Percentiles rank a stretch among this genome's conserved stretches.
phyloP scores from a whole-genome alignment of 352 stramenopile species.

The Pythium guiyangense region DNA sequence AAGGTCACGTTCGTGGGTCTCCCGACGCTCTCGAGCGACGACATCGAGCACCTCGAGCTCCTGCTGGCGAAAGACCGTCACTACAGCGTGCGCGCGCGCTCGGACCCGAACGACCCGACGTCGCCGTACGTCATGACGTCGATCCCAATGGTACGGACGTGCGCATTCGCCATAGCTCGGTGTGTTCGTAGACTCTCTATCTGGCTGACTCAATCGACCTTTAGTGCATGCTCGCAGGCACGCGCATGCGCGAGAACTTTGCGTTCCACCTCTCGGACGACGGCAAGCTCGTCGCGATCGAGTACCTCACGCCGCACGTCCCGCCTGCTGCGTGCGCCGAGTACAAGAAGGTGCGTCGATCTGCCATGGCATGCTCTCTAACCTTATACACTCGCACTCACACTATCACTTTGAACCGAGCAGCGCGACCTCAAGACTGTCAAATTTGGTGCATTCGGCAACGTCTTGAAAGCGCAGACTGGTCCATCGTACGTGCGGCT shows the following conservation, averaged over 20 bases:
- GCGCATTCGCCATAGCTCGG: no score
- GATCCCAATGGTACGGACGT: slow-evolving; percentile 54
- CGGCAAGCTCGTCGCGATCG: slow-evolving; percentile 74
- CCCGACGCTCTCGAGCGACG: slow-evolving; percentile 33
- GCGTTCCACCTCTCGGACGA: slow-evolving; percentile 77
- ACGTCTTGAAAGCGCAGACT: slow-evolving; percentile 53
- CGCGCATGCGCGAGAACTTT: slow-evolving; percentile 73
- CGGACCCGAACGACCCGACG: slow-evolving; percentile 45
- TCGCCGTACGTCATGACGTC: slow-evolving; percentile 72
- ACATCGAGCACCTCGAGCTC: slow-evolving; percentile 41
- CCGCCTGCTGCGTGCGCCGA: slow-evolving; percentile 29
- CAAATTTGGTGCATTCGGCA: slow-evolving; percentile 53
- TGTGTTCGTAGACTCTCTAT: no score
- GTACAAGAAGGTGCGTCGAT: slow-evolving; percentile 48
- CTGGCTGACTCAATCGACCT: no score
- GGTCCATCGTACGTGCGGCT: slow-evolving; percentile 50
- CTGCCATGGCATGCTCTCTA: no score
- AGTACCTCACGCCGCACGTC: slow-evolving; percentile 73
- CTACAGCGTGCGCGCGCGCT: slow-evolving; percentile 70
- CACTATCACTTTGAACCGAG: not conserved
- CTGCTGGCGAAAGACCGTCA: slow-evolving; percentile 43
- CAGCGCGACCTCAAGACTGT: slow-evolving; percentile 52
- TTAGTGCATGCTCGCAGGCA: slow-evolving; percentile 68
- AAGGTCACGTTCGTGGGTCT: slow-evolving; percentile 54
- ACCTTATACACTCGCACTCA: not conserved